Percentiles rank a stretch among this genome's conserved stretches.
phyloP scores from a whole-genome alignment of 805 yeast genomes.

The Candida glaebosa region DNA sequence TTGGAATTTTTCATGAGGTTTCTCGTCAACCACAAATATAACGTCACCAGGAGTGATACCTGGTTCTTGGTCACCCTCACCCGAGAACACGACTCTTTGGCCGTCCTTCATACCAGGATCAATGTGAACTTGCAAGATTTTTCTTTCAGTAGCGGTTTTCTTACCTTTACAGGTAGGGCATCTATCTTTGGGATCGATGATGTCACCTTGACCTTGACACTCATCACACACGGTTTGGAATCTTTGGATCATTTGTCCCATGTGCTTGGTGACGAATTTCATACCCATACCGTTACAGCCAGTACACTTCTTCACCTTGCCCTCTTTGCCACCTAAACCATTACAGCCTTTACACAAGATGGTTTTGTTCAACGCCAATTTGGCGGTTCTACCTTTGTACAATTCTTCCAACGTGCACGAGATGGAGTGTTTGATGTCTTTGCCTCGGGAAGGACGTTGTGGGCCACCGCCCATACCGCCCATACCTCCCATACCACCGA shows the following conservation, averaged over 20 bases:
- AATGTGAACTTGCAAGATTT: slow-evolving; percentile 88
- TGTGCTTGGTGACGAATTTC: slow-evolving; percentile 89
- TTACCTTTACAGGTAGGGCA: slow-evolving; percentile 87
- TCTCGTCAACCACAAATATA: slow-evolving; percentile 85
- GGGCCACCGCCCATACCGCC: slow-evolving; percentile 53
- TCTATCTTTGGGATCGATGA: slow-evolving; percentile 79
- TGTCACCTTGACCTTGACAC: slow-evolving; percentile 92
- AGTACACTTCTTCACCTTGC: slow-evolving; percentile 81
- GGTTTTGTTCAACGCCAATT: slow-evolving; percentile 91
- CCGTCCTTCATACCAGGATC: slow-evolving; percentile 98
- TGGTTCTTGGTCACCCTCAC: slow-evolving; percentile 98
- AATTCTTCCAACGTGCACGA: slow-evolving; percentile 87
- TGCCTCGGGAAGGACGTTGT: slow-evolving; percentile 84
- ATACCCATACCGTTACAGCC: slow-evolving; percentile 90
- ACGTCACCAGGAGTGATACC: slow-evolving; percentile 96
- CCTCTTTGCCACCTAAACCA: slow-evolving; percentile 95
- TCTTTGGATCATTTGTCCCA: slow-evolving; percentile 99
- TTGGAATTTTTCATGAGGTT: slow-evolving; percentile 75
- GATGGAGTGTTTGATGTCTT: slow-evolving; percentile 87
- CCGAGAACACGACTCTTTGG: slow-evolving; percentile 83
- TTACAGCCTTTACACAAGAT: slow-evolving; percentile 83
- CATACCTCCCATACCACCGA: slow-evolving; percentile 30
- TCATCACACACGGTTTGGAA: slow-evolving; percentile 91
- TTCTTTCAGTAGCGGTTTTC: slow-evolving; percentile 83
- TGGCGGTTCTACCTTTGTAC: slow-evolving; percentile 90